Evolutionary conservation across 75 land plant species (phyloP).

Genomic region (Pinus albicaulis): DNA sequence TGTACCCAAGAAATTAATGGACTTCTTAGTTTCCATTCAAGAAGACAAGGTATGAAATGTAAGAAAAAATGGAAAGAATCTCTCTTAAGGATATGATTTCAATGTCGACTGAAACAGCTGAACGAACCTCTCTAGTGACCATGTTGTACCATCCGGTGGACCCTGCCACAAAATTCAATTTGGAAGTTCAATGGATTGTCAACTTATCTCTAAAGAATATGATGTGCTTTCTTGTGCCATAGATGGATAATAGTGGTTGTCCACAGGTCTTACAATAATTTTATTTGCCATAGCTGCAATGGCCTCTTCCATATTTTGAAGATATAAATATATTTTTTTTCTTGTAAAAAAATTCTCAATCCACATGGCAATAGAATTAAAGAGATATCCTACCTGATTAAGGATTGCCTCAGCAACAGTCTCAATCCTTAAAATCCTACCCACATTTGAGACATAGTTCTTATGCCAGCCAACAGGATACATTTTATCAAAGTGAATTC

Average conservation of each 20-base stretch:
- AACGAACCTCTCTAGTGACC: slow-evolving; percentile 73
- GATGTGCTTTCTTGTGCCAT: slow-evolving; percentile 3
- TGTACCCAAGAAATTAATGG: not conserved
- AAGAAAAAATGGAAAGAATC: not conserved
- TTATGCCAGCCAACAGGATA: slow-evolving; percentile 78
- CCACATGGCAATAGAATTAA: not conserved
- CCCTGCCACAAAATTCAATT: slow-evolving; percentile 41
- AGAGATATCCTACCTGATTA: slow-evolving; percentile 48
- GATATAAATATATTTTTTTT: not conserved
- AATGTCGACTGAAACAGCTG: slow-evolving; percentile 45
- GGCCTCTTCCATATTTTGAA: not conserved
- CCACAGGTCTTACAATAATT: not conserved
- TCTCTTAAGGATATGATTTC: slow-evolving; percentile 79
- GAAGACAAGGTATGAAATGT: not conserved
- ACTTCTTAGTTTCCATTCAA: not conserved
- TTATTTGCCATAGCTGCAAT: not conserved
- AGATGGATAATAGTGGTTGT: not conserved
- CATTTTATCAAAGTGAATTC: slow-evolving; percentile 74
- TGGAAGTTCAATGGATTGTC: not conserved
- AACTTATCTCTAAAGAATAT: not conserved
- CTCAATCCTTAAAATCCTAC: slow-evolving; percentile 83
- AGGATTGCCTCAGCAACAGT: slow-evolving; percentile 78
- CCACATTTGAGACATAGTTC: slow-evolving; percentile 50
- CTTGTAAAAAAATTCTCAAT: not conserved
- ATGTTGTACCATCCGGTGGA: slow-evolving; percentile 28